Evolutionary conservation across 2,329 filamentous ascomycete genomes (phyloP), one percentile per base, ranked within the genome.

Genomic region (Fusarium sp.): DNA sequence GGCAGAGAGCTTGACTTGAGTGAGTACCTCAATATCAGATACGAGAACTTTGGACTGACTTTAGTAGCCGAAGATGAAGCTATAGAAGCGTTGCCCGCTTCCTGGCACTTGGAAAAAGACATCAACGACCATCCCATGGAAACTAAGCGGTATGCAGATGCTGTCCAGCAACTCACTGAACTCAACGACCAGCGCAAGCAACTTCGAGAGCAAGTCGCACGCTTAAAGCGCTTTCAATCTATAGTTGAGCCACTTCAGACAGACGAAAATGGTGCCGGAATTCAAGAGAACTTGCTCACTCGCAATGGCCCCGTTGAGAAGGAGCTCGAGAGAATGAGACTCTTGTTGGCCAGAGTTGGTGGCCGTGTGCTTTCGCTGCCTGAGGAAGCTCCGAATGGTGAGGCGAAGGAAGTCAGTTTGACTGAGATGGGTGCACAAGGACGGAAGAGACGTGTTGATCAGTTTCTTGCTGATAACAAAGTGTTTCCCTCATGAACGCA

Each of bases 221-320:
- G 83, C 59, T 84, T 87, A 76, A 87, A 82, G 64, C 82, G 79
- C 74, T 85, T 93, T 48, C 84, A 86, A 35, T 80, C 80, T 17
- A 78, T 89, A 8, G 80, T 93, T 6, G 83, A 83, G 39, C 89
- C 89, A 2, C 72, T 77, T 30, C 65, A 66, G 48, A 80, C 70
- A 22, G 70, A 59, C 14, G 76, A 78, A 8, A 39, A 81, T 77
- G 74, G 82, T 74, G 71, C 81, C 72, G 75, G 82, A 13, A 82
- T 92, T 12, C 92, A 94, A 79, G 87, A 89, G 66, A 94, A 93
- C 78, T 80, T 94, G 8, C 86, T 92, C 4, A 91, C 90, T 57
- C 87, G 88, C 38, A 88, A 92, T 78, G 90, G 91, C 4, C 87
- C 90, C 54, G 80, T 94, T 15, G 91, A 92, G 78, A 84, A 84